These are phyloP conservation scores for Fomitopsis palustris DNA, from an alignment of 1,284 basidiomycete genomes.

Conservation along the genomic window DNA sequence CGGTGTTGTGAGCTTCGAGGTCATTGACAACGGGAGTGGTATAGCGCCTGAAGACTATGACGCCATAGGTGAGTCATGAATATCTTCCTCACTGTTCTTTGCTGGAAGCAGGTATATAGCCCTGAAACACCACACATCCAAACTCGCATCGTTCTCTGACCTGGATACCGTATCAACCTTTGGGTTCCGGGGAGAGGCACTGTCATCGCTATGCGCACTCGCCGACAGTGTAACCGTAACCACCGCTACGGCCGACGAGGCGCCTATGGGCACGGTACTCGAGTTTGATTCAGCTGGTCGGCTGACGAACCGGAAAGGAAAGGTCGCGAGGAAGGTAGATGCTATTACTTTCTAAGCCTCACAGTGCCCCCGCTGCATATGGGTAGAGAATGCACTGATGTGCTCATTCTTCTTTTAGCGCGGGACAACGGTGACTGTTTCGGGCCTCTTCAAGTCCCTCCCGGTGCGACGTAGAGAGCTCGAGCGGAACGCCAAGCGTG, in stretches of 20 bases:
- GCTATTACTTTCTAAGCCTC: not conserved
- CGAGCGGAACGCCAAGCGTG: slow-evolving; percentile 86
- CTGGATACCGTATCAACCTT: slow-evolving; percentile 80
- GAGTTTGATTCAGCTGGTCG: slow-evolving; percentile 67
- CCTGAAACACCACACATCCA: slow-evolving; percentile 94
- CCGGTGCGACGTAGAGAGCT: slow-evolving; percentile 94
- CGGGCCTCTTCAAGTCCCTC: slow-evolving; percentile 75
- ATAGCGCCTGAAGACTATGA: slow-evolving; percentile 79
- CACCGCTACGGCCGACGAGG: slow-evolving; percentile 69
- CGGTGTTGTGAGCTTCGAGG: slow-evolving; percentile 85
- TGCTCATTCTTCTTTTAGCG: slow-evolving; percentile 44
- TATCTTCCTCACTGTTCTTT: not conserved
- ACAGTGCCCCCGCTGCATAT: not conserved
- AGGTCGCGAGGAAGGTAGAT: slow-evolving; percentile 61
- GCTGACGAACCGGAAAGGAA: slow-evolving; percentile 45
- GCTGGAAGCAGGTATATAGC: slow-evolving; percentile 39
- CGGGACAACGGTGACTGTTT: slow-evolving; percentile 83
- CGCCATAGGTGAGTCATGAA: slow-evolving; percentile 59
- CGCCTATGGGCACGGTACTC: slow-evolving; percentile 78
- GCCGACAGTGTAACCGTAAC: slow-evolving; percentile 68
- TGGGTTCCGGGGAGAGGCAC: slow-evolving; percentile 95
- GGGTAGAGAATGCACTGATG: not conserved
- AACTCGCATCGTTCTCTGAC: slow-evolving; percentile 77
- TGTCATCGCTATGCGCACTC: slow-evolving; percentile 90
- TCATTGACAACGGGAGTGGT: slow-evolving; percentile 91